Conservation (phyloP, 2,329 filamentous ascomycete genomes). For the Trichoderma polysporum region DNA sequence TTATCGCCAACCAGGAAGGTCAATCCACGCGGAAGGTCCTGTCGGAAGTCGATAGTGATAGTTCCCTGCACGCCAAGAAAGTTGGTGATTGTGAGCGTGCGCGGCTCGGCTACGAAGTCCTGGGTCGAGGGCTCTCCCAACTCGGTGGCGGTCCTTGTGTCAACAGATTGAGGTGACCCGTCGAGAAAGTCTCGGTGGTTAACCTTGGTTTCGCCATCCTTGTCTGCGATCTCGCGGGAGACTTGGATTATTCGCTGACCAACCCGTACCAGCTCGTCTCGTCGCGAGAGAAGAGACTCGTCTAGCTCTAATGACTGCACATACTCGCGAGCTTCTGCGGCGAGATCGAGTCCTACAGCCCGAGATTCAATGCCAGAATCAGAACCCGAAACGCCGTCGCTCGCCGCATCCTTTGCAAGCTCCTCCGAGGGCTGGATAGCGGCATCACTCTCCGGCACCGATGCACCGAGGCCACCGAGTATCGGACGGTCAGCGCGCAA, state of each 20-base stretch:
- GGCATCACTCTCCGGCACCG: conserved; percentile 23
- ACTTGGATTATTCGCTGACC: conserved; percentile 25
- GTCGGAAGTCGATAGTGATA: conserved; percentile 22
- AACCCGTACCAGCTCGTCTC: conserved; percentile 24
- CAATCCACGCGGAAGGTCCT: conserved; percentile 23
- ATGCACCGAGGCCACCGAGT: conserved; percentile 20
- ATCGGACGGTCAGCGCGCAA: background rate
- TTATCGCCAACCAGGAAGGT: conserved; percentile 25
- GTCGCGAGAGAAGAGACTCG: conserved; percentile 15
- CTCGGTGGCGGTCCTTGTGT: conserved; percentile 13
- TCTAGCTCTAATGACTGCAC: conserved; percentile 21
- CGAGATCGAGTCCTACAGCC: conserved; percentile 15
- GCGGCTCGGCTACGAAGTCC: conserved; percentile 25
- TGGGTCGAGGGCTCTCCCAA: conserved; percentile 13
- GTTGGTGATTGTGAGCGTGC: conserved; percentile 25
- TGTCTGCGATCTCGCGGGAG: conserved; percentile 7
- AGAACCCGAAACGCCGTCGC: background rate
- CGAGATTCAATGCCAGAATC: background rate
- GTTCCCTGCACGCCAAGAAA: conserved; percentile 26
- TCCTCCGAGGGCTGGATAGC: conserved; percentile 18
- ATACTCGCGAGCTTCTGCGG: conserved; percentile 21
- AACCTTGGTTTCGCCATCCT: conserved; percentile 11
- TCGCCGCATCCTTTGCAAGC: background rate
- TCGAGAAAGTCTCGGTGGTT: conserved; percentile 23
- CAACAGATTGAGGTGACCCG: conserved; percentile 1